A percentile compares a stretch with the other conserved stretches of the same genome.
Evolutionary conservation across 495 filamentous ascomycete genomes (phyloP).

Genomic region (Hypoxylon subgilvum): DNA sequence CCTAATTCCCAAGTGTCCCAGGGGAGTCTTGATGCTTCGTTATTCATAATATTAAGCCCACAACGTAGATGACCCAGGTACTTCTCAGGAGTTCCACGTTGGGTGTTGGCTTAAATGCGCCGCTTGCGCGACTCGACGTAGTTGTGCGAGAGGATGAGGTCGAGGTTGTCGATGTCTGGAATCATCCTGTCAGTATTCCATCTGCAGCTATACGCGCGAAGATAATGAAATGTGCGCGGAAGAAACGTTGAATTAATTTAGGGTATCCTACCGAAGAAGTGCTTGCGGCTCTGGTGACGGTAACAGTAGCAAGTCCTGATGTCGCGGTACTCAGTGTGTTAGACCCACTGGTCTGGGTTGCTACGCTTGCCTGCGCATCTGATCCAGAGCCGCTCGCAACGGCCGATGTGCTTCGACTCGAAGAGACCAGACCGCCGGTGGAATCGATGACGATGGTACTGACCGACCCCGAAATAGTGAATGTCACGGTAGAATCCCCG

Average conservation of each 20-base stretch:
- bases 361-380: no score
- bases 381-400: no score
- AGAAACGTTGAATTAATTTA: neutral
- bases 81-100: neutral
- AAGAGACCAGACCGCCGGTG: neutral
- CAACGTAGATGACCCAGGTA: neutral
- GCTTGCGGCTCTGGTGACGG: slow-evolving; percentile 4
- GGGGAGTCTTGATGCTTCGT: neutral
- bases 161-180: slow-evolving; percentile 7
- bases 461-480: slow-evolving; percentile 10
- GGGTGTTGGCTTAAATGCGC: neutral
- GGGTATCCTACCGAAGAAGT: slow-evolving; percentile 7
- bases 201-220: neutral
- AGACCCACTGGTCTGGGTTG: no score
- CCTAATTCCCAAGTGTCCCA: neutral
- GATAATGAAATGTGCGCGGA: neutral
- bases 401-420: no score
- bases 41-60: slow-evolving; percentile 5
- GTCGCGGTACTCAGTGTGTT: neutral
- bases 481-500: slow-evolving; percentile 2
- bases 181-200: neutral
- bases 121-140: neutral
- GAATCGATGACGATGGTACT: slow-evolving; percentile 10
- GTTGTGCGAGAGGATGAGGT: slow-evolving; percentile 9
- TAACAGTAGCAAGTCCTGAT: slow-evolving; percentile 6